Conservation (phyloP, 805 yeast species). For the Saccharomyces jurei region DNA sequence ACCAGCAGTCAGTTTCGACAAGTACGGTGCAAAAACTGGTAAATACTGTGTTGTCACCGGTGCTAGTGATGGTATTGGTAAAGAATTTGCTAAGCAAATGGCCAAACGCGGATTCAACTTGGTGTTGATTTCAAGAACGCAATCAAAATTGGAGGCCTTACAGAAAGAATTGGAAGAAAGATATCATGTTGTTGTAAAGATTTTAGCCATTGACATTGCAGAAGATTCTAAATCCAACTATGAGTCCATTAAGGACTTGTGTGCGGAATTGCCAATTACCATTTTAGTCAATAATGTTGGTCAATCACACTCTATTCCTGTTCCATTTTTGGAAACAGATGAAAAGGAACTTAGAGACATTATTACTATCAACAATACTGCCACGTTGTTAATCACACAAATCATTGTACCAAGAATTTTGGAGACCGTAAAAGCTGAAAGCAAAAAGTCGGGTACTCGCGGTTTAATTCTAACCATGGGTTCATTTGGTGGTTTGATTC, state of each 20-base stretch:
- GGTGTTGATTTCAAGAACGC: constrained; percentile 77
- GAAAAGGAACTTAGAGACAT: constrained; percentile 69
- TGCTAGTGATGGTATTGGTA: constrained; percentile 95
- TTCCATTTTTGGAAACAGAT: constrained; percentile 77
- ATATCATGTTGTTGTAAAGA: constrained; percentile 54
- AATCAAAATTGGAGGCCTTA: constrained; percentile 59
- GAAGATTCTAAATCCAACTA: constrained; percentile 54
- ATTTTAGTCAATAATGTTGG: constrained; percentile 90
- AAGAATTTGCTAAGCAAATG: constrained; percentile 79
- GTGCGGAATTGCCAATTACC: constrained; percentile 51
- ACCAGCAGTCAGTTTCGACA: constrained; percentile 48
- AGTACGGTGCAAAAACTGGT: constrained; percentile 67
- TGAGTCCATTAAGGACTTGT: constrained; percentile 38
- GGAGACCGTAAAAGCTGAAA: constrained; percentile 37
- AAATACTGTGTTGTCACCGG: constrained; percentile 96
- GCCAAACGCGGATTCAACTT: constrained; percentile 80
- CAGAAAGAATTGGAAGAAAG: constrained; percentile 54
- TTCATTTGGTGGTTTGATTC: constrained; percentile 89
- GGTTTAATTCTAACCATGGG: constrained; percentile 93
- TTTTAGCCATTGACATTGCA: constrained; percentile 73
- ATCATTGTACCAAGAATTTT: constrained; percentile 65
- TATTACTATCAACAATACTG: constrained; percentile 75
- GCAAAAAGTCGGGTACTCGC: constrained; percentile 31
- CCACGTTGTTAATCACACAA: constrained; percentile 78
- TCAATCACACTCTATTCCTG: constrained; percentile 89